Evolutionary conservation across 345 rosid species (phyloP).

Genomic region (Aurinia saxatilis): DNA sequence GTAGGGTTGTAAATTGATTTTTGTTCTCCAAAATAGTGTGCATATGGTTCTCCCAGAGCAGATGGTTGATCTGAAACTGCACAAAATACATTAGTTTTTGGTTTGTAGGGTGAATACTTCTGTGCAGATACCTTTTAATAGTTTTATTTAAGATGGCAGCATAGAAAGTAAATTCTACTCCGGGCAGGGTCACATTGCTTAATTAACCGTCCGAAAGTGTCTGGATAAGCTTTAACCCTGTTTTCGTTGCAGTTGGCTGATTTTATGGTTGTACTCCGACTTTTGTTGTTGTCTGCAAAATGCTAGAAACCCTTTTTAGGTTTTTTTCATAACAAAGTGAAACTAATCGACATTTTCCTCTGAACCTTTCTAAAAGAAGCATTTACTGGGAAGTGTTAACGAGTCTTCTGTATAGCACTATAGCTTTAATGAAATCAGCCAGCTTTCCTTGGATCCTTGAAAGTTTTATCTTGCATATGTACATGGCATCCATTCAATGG

Average conservation of each 20-base stretch:
- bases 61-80: background rate
- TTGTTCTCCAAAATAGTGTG: background rate
- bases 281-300: background rate
- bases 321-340: slow-evolving; percentile 3
- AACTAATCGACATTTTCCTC: background rate
- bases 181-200: background rate
- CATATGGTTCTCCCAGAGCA: background rate
- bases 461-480: background rate
- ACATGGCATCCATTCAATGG: background rate
- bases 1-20: slow-evolving; percentile 25
- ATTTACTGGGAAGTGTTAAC: background rate
- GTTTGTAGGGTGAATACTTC: background rate
- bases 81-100: background rate
- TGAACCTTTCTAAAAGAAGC: background rate
- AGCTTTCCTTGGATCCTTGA: background rate
- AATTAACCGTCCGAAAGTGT: background rate
- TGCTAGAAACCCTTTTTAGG: slow-evolving; percentile 3
- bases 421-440: background rate
- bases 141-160: background rate
- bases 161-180: background rate
- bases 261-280: background rate
- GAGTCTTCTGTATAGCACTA: background rate
- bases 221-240: background rate
- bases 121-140: background rate
- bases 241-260: background rate